phyloP scores from a whole-genome alignment of 2,329 filamentous ascomycete genomes.

The Rutstroemia sp. region DNA sequence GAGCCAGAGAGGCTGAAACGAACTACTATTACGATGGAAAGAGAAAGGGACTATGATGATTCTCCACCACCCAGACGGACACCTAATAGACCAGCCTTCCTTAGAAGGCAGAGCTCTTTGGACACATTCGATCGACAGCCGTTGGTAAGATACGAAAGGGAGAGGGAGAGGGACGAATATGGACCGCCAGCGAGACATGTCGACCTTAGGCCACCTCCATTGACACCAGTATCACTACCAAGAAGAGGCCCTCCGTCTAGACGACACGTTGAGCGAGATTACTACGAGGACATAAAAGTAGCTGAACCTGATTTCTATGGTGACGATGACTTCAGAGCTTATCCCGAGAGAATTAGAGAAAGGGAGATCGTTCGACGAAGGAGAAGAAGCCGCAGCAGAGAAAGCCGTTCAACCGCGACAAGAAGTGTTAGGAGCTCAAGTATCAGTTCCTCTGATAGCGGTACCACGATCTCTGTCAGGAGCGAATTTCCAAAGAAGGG shows the following conservation, averaged over 20 bases:
- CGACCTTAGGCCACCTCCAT: constrained; percentile 37
- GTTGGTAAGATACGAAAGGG: constrained; percentile 36
- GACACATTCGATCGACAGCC: constrained; percentile 83
- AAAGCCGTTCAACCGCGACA: constrained; percentile 20
- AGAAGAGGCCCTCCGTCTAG: constrained; percentile 53
- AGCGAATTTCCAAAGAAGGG: constrained; percentile 72
- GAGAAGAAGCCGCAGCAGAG: constrained; percentile 25
- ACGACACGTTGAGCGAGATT: constrained; percentile 48
- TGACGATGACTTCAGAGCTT: constrained; percentile 63
- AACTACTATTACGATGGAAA: constrained; percentile 26
- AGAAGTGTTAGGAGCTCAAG: constrained; percentile 32
- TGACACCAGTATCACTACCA: constrained; percentile 60
- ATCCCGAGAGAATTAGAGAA: constrained; percentile 53
- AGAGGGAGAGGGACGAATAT: constrained; percentile 43
- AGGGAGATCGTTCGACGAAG: constrained; percentile 48
- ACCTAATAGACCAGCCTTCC: constrained; percentile 54
- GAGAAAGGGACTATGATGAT: constrained; percentile 20
- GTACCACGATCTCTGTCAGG: constrained; percentile 38
- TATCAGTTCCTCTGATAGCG: constrained; percentile 37
- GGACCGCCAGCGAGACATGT: constrained; percentile 42
- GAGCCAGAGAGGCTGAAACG: constrained; percentile 31
- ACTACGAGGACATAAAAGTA: constrained; percentile 56
- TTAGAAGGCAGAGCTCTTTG: constrained; percentile 79
- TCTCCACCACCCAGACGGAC: constrained; percentile 24
- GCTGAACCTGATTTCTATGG: constrained; percentile 61